Evolutionary conservation across 2,329 filamentous ascomycete species (phyloP), one percentile per base, ranked within the genome.

Genomic region (Aspergillus sp.): DNA sequence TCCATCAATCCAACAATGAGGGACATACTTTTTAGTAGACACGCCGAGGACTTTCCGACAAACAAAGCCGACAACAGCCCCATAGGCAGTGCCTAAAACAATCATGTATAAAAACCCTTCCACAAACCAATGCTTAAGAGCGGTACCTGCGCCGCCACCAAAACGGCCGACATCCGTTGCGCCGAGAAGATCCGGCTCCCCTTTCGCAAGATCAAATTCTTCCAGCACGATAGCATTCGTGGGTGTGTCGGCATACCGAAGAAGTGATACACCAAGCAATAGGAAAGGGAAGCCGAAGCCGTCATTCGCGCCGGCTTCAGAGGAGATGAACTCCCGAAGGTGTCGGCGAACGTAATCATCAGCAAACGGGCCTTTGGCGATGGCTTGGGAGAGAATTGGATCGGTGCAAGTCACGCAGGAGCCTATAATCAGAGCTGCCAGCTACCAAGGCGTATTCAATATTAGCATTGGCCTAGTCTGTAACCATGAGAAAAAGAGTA

Each of bases 221-320:
- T 58, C 56, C 36, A 68, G 34, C 11, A 57, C 62, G 8, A 51
- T 43, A 4, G 64, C 51, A 39, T 66, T 66, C 4, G 55, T 60
- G 4, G 70, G 67, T 2, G 47, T 64, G 17, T 81, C 76, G 9
- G 81, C 80, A 58, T 85, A 80, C 1, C 83, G 80, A 53, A 86
- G 79, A 7, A 86, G 75, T 41, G 83, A 83, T 1, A 81, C 78
- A 0, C 83, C 83, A 2, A 87, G 75, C 73, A 86, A 80, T 4
- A 87, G 74, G 53, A 87, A 86, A 0, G 84, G 84, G 47, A 86
- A 87, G 0, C 82, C 84, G 41, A 87, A 84, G 0, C 85, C 84
- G 60, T 87, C 85, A 60, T 87, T 87, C 3, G 81, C 80, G 6
- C 85, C 85, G 3, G 83, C 84, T 60, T 87, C 85, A 1, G 84